Percentiles rank a stretch among this genome's conserved stretches.
Conservation (phyloP, 768 basidiomycete genomes). For the Dioszegia hungarica region DNA sequence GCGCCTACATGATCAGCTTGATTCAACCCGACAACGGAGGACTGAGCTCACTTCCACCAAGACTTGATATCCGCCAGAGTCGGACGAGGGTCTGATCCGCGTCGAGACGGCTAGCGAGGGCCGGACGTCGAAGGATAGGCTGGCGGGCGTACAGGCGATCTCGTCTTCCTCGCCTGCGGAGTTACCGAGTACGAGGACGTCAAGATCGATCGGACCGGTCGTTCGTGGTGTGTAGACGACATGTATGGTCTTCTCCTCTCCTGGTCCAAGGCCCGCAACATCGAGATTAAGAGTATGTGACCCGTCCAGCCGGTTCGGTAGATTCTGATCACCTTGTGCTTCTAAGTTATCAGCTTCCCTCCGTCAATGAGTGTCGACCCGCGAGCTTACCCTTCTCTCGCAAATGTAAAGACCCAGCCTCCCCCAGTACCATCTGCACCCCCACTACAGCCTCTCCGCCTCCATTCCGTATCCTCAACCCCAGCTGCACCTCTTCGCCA, state of each 20-base stretch:
- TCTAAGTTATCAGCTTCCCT: background rate
- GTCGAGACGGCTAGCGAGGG: background rate
- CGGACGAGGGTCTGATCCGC: background rate
- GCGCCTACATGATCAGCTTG: background rate
- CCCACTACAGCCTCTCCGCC: constrained; percentile 62
- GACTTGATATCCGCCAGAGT: background rate
- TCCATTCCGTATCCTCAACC: constrained; percentile 62
- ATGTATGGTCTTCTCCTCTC: background rate
- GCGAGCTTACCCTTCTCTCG: background rate
- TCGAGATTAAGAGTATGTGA: background rate
- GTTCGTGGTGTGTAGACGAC: background rate
- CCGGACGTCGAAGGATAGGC: background rate
- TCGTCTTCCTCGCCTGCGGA: background rate
- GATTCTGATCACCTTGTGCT: background rate
- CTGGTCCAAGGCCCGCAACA: background rate
- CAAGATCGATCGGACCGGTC: background rate
- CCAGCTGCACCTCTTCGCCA: constrained; percentile 62
- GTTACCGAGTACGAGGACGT: constrained; percentile 3
- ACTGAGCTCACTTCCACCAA: background rate
- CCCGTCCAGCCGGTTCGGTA: background rate
- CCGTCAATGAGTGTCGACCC: background rate
- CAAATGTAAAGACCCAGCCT: constrained; percentile 14
- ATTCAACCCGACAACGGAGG: no score
- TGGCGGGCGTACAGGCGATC: background rate
- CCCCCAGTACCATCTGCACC: constrained; percentile 64